Evolutionary conservation across 2,329 filamentous ascomycete species (phyloP).

Genomic region (Trichoderma sp.): DNA sequence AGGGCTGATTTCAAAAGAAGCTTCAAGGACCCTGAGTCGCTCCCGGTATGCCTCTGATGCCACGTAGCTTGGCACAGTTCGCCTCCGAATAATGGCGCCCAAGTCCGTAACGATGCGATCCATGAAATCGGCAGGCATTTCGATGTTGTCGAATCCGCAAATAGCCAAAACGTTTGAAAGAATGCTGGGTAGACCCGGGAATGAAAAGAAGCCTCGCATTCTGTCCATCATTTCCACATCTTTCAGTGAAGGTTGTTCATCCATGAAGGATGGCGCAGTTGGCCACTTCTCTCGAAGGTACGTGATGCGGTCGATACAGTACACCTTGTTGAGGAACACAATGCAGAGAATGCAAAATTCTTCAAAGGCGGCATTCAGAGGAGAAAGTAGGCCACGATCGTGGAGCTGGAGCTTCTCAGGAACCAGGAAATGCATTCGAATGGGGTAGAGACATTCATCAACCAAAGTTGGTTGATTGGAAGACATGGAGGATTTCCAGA

Average conservation of each 20-base stretch:
- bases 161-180: constrained; percentile 28
- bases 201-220: background rate
- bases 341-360: background rate
- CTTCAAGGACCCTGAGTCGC: constrained; percentile 24
- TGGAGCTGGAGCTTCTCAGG: background rate
- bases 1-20: no score
- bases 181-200: background rate
- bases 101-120: constrained; percentile 36
- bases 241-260: constrained; percentile 29
- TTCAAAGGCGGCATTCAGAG: background rate
- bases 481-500: background rate
- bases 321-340: constrained; percentile 31
- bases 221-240: constrained; percentile 1
- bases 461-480: background rate
- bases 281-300: constrained; percentile 32
- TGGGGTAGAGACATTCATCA: background rate
- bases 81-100: constrained; percentile 33
- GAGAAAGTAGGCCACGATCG: background rate
- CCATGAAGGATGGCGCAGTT: constrained; percentile 31
- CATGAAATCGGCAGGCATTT: constrained; percentile 32
- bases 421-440: background rate
- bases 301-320: constrained; percentile 35
- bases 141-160: constrained; percentile 13
- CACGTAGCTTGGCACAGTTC: constrained; percentile 37
- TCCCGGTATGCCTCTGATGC: constrained; percentile 32